A percentile compares a stretch with the other conserved stretches of the same genome.
Evolutionary conservation across 2,329 filamentous ascomycete species (phyloP).

Genomic region (Sporothrix inflata): DNA sequence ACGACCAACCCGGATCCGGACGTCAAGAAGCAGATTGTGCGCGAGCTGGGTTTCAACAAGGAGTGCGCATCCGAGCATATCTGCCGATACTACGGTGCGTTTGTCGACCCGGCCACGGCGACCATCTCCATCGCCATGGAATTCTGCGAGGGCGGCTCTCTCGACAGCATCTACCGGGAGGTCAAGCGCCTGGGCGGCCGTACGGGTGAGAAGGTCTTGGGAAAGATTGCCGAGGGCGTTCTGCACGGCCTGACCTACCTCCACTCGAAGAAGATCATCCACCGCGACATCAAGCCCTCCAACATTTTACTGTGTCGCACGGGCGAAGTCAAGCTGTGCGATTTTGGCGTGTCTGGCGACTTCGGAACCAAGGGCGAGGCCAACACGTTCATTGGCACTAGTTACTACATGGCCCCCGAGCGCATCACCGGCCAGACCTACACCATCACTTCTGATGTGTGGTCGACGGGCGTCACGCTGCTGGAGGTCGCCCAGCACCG

Average conservation of each 20-base stretch:
- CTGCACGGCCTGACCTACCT: constrained; percentile 92
- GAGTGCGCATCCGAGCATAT: constrained; percentile 95
- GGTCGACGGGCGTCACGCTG: constrained; percentile 94
- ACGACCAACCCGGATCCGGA: constrained; percentile 97
- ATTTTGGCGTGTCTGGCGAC: constrained; percentile 96
- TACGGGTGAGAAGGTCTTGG: constrained; percentile 95
- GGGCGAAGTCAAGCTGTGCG: constrained; percentile 95
- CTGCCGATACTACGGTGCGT: constrained; percentile 95
- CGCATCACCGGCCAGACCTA: constrained; percentile 97
- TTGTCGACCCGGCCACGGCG: constrained; percentile 91
- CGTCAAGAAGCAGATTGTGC: constrained; percentile 96
- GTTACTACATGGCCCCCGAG: constrained; percentile 99
- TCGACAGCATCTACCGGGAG: constrained; percentile 96
- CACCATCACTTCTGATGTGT: constrained; percentile 97
- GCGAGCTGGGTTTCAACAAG: constrained; percentile 97
- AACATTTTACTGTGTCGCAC: constrained; percentile 93
- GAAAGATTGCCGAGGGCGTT: constrained; percentile 95
- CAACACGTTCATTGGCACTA: constrained; percentile 98
- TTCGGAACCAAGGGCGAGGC: constrained; percentile 98
- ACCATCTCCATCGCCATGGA: constrained; percentile 99
- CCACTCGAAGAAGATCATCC: constrained; percentile 94
- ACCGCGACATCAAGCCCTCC: constrained; percentile 97
- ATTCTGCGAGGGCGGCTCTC: constrained; percentile 93
- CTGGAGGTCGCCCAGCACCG: constrained; percentile 99
- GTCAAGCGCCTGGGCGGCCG: constrained; percentile 93